These are phyloP conservation scores for Prunus campanulata DNA, from an alignment of 306 rosid species.

Conservation along the genomic window DNA sequence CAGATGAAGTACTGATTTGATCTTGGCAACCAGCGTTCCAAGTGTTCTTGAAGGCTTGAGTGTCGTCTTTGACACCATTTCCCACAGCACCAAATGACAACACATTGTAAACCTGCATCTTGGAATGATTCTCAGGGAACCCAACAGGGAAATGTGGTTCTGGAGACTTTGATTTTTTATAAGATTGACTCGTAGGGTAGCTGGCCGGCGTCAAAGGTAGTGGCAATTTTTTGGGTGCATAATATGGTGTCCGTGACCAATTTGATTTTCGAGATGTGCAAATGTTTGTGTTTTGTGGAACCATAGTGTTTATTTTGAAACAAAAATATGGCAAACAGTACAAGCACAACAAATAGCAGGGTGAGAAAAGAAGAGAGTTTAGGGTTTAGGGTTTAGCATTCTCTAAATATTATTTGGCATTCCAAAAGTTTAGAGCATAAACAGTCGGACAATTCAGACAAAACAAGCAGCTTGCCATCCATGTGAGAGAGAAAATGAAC, in stretches of 20 bases:
- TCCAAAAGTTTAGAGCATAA: background rate
- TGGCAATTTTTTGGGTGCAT: background rate
- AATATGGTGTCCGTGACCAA: background rate
- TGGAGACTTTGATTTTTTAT: constrained; percentile 1
- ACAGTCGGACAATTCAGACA: background rate
- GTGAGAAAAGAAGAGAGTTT: background rate
- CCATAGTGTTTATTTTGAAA: background rate
- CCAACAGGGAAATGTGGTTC: background rate
- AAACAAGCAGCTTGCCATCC: constrained; percentile 1
- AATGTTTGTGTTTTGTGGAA: background rate
- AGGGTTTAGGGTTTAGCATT: no score
- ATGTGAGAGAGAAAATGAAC: background rate
- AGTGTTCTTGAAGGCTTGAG: constrained; percentile 41
- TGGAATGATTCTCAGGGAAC: background rate
- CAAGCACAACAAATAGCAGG: background rate
- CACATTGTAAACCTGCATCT: constrained; percentile 22
- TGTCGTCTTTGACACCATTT: constrained; percentile 44
- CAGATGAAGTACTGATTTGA: constrained; percentile 4
- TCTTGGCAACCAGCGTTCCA: constrained; percentile 53
- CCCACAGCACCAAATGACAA: constrained; percentile 47
- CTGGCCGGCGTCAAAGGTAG: background rate
- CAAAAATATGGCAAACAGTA: constrained; percentile 1
- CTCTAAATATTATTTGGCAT: background rate
- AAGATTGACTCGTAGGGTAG: background rate
- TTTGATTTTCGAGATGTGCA: constrained; percentile 8